A percentile compares a stretch with the other conserved stretches of the same genome.
Evolutionary conservation across 345 rosid species (phyloP).

Genomic region (Lagerstroemia speciosa): DNA sequence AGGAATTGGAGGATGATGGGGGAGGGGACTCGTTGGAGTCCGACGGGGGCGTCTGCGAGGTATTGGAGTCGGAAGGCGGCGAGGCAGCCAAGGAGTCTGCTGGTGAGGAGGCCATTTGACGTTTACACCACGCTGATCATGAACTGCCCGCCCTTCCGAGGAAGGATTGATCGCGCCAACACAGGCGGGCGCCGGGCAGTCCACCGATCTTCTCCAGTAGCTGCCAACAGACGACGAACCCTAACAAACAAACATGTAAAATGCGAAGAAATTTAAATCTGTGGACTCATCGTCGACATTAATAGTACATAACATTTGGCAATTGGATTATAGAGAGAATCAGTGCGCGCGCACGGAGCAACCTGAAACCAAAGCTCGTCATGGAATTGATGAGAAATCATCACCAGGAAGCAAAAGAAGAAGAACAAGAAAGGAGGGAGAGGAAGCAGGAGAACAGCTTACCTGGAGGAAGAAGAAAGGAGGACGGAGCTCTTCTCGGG

Average conservation of each 20-base stretch:
- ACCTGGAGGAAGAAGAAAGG: constrained; percentile 32
- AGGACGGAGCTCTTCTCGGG: constrained; percentile 24
- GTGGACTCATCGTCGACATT: too few species aligned
- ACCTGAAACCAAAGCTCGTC: too few species aligned
- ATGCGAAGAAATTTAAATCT: too few species aligned
- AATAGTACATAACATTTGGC: too few species aligned
- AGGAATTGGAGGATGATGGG: background rate
- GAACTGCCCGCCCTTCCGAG: constrained; percentile 18
- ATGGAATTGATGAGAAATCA: too few species aligned
- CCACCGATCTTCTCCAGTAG: constrained; percentile 19
- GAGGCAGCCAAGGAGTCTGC: constrained; percentile 18
- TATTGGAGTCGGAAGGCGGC: constrained; percentile 18
- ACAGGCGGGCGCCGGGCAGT: background rate
- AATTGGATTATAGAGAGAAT: too few species aligned
- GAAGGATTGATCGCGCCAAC: background rate
- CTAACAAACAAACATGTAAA: constrained; percentile 12
- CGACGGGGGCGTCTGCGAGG: background rate
- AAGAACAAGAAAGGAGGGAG: background rate
- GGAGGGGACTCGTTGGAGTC: constrained; percentile 10
- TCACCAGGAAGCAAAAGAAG: too few species aligned
- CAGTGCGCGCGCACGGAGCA: too few species aligned
- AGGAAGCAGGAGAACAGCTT: background rate
- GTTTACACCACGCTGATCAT: background rate
- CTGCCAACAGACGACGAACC: constrained; percentile 26
- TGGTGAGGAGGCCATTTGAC: constrained; percentile 5